A percentile compares a stretch with the other conserved stretches of the same genome.
phyloP scores from a whole-genome alignment of 805 yeast species.

The Kodamaea kaohsiungensis region DNA sequence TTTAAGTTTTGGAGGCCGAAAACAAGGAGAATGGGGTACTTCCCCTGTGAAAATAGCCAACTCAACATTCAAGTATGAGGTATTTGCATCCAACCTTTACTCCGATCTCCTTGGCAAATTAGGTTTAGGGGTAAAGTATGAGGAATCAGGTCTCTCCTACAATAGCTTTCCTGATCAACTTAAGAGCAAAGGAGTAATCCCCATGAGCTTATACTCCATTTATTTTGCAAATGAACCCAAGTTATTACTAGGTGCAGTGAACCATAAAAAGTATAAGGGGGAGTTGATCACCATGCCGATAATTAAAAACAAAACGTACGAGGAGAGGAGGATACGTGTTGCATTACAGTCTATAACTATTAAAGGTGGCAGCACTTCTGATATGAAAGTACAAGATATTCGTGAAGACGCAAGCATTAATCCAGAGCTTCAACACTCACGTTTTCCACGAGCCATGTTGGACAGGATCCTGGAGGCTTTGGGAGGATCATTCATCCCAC shows the following conservation, averaged over 20 bases:
- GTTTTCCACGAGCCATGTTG: background rate
- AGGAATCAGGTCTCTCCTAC: slow-evolving; percentile 23
- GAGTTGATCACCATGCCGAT: slow-evolving; percentile 21
- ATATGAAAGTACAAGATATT: background rate
- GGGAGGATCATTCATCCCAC: background rate
- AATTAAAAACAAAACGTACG: slow-evolving; percentile 32
- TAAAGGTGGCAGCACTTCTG: background rate
- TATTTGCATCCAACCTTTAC: background rate
- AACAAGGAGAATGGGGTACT: background rate
- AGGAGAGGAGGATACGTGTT: background rate
- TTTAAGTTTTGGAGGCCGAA: background rate
- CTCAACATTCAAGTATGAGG: background rate
- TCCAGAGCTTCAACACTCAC: background rate
- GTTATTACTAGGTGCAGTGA: slow-evolving; percentile 67
- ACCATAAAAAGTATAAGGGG: slow-evolving; percentile 61
- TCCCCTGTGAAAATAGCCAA: background rate
- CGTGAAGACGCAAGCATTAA: background rate
- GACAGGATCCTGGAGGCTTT: background rate
- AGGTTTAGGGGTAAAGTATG: background rate
- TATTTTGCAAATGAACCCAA: slow-evolving; percentile 35
- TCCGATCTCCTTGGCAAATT: background rate
- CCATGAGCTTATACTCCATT: slow-evolving; percentile 13
- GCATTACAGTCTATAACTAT: background rate
- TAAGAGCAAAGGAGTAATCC: slow-evolving; percentile 13
- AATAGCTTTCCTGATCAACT: slow-evolving; percentile 40